Evolutionary conservation across 208 protist species (phyloP), one percentile per base, ranked within the genome.

Genomic region (Phytomonas francai): DNA sequence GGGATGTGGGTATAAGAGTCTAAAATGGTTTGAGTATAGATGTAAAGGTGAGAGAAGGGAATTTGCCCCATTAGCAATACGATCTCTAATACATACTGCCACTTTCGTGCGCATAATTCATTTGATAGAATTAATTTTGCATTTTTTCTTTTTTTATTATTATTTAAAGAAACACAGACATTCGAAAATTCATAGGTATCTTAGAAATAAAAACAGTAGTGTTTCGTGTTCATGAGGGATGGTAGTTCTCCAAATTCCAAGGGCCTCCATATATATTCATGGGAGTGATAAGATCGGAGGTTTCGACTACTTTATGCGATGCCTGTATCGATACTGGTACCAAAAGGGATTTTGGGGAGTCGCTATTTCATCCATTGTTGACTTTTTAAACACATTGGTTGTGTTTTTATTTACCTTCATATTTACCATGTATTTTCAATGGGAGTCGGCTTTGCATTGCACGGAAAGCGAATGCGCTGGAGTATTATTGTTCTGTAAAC

Each of bases 291-390:
- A 73, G 33, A 83, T 92, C 28, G 79, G 82, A 32, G 81, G 91
- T 67, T 73, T 81, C n/a, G 78, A 79, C 32, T 65, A 81, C n/a
- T 86, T 91, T 60, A 89, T 89, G 80, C 80, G 73, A 58, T 76
- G 72, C 49, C 60, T 87, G 5, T 94, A 94, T 67, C 61, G 65
- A 28, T 88, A 88, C 60, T 94, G 88, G 86, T 82, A 84, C 51
- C 72, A 84, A 70, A 89, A 88, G 57, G 88, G 88, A 16, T 84
- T 80, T 36, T 91, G 85, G 84, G 78, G 80, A 9, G 80, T 73
- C 5, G 77, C 79, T 27, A 62, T 76, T 29, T 73, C 81, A 5
- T 79, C 82, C 28, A 77, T 79, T 1, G 84, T 92, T 3, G 82
- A 92, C 63, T 83, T 90, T 62, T 73, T 90, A 32, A 91, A 92